Evolutionary conservation across 2,329 filamentous ascomycete genomes (phyloP), one percentile per base, ranked within the genome.

Genomic region (Alternaria sp.): DNA sequence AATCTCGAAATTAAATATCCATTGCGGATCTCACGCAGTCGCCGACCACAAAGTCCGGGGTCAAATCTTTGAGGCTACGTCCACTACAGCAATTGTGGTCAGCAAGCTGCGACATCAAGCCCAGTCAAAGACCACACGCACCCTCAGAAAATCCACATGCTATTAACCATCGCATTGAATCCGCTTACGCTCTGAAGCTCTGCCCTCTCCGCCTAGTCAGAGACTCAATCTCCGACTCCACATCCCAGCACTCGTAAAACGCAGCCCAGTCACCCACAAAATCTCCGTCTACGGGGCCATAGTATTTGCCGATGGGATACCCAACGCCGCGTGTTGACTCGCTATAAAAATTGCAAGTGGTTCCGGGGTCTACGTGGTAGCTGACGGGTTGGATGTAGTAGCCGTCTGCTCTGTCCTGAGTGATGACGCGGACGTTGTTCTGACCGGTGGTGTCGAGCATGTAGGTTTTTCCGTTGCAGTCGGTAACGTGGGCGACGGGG

Each of bases 291-390:
- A 44, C 23, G 5, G 57, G 59, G 4, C 65, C 65, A 12, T 21
- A 9, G 7, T 46, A 65, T 25, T 62, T 28, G 37, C 65, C 65
- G 14, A 67, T 55, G 23, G 56, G 49, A 11, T 54, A 58, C 6
- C 65, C 65, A 6, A 57, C 51, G 3, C 62, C 65, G 14, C 44
- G 37, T 2, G 44, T 55, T 2, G 56, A 21, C 12, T 56, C 47
- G 26, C 55, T 55, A 30, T 63, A 67, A 49, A 67, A 67, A 20
- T 58, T 60, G 54, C 65, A 67, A 2, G 21, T 21, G 21, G 58
- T 33, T 2, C 15, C 37, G 26, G 21, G 2, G n/a, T 55, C 56
- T 15, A 67, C 41, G 14, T 58, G 53, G 28, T 51, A 65, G 44
- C 47, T 55, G 3, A 46, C 23, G 1, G 65, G 65, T 2, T 51